Conservation (phyloP, 208 protist genomes). For the Crithidia acanthocephali region DNA sequence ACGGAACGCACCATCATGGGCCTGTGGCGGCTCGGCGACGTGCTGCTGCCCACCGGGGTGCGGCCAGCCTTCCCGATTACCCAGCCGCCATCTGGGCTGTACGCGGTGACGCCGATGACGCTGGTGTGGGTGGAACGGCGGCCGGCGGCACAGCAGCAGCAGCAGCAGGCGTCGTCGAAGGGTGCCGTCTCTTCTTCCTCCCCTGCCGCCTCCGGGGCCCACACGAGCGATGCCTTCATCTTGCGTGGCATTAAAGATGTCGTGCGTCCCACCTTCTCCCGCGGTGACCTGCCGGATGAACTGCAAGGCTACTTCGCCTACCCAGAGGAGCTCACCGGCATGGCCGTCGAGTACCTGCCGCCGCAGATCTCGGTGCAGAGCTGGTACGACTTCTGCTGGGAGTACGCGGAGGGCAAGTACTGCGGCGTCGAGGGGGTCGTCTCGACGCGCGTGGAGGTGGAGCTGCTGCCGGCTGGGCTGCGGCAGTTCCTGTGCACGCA, state of each 20-base stretch:
- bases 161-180: neutral
- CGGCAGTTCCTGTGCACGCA: conserved; percentile 68
- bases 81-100: conserved; percentile 52
- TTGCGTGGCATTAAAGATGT: conserved; percentile 71
- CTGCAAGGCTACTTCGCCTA: conserved; percentile 87
- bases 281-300: conserved; percentile 75
- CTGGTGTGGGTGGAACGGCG: conserved; percentile 66
- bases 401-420: conserved; percentile 70
- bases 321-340: conserved; percentile 68
- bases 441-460: conserved; percentile 68
- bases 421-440: conserved; percentile 72
- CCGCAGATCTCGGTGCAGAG: conserved; percentile 67
- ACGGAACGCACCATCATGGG: conserved; percentile 66
- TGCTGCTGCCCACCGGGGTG: conserved; percentile 78
- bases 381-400: conserved; percentile 87
- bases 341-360: conserved; percentile 58
- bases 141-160: neutral
- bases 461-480: conserved; percentile 56
- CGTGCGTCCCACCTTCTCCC: conserved; percentile 76
- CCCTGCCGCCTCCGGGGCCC: neutral
- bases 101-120: conserved; percentile 73
- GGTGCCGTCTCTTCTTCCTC: neutral
- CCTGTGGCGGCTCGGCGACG: conserved; percentile 76
- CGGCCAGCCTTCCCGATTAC: conserved; percentile 59
- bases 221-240: conserved; percentile 30